phyloP scores from a whole-genome alignment of 257 asterid genomes.

The Ligustrum vulgare region DNA sequence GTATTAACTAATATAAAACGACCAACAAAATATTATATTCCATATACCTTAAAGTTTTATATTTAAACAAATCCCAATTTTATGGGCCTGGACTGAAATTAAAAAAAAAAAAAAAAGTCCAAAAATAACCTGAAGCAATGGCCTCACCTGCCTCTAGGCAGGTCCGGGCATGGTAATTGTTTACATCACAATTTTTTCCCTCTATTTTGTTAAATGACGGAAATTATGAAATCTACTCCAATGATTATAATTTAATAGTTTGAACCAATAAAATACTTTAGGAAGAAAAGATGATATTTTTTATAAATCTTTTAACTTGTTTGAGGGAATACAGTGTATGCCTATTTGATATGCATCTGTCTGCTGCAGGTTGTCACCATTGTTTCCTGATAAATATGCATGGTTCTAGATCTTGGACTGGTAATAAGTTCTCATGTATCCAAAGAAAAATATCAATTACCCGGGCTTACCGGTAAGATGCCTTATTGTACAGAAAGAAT shows the following conservation, averaged over 20 bases:
- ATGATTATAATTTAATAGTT: neutral
- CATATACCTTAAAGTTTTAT: no score
- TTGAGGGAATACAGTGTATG: conserved; percentile 96
- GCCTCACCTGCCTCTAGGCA: no score
- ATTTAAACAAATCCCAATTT: no score
- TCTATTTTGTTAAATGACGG: neutral
- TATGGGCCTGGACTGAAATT: no score
- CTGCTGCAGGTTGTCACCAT: conserved; percentile 97
- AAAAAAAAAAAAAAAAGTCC: no score
- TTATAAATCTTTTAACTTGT: neutral
- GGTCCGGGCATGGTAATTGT: no score
- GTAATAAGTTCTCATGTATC: conserved; percentile 76
- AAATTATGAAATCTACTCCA: neutral
- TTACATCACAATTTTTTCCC: conserved; percentile 1
- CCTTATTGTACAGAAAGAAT: no score
- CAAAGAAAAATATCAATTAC: conserved; percentile 52
- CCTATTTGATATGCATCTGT: conserved; percentile 88
- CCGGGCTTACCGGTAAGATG: no score
- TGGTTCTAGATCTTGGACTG: conserved; percentile 94
- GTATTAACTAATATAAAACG: no score
- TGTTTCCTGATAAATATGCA: conserved; percentile 96
- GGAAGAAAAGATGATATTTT: neutral
- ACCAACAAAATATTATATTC: no score
- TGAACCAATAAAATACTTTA: neutral
- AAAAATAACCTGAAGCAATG: no score